Base-by-base conservation (phyloP, 116 monocot species). In the Dioscorea cayenensis region DNA sequence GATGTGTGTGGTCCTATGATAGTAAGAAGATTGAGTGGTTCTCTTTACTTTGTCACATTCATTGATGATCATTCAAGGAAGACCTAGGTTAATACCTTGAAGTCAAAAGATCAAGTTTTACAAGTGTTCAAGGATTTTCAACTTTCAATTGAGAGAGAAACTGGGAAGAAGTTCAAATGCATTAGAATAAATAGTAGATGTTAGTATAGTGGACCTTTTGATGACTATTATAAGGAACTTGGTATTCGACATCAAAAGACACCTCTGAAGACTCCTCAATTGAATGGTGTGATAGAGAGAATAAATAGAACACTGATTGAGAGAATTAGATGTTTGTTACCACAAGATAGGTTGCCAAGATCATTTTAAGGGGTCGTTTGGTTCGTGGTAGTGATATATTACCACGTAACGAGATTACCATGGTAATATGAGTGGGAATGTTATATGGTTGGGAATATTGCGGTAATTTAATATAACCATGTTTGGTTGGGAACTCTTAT, bases 71-170 rank as follows among this genome's bases (percentile, higher is more conserved):
- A 29, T 16, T 77, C 28, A 11, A 72, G 77, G 25, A 77, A 70
- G 43, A 37, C 69, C 3, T 77, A 51, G 64, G 67, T 49, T 16
- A 38, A 51, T 59, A 4, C 60, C 13, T 59, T 78, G 64, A 75
- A 63, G 27, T 37, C 5, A 3, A 78, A 78, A 69, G 61, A 75
- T 67, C 71, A 75, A 38, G 58, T 83, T 35, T 22, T 77, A 12
- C 35, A 71, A 22, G 22, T 70, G 19, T 83, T 83, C 23, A 63
- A 74, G 36, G 25, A 65, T 7, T 82, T 77, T 58, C 67, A 82
- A 28, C 38, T 65, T 2, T 55, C 5, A 12, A 36, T 77, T 71
- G 71, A 77, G 43, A 58, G 58, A 37, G 59, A 75, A 64, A 75
- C 29, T 4, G 32, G 35, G 3, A 67, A 16, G 28, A 28, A 23